Conservation (phyloP, 1,284 basidiomycete species). For the Phellinidium pouzarii region DNA sequence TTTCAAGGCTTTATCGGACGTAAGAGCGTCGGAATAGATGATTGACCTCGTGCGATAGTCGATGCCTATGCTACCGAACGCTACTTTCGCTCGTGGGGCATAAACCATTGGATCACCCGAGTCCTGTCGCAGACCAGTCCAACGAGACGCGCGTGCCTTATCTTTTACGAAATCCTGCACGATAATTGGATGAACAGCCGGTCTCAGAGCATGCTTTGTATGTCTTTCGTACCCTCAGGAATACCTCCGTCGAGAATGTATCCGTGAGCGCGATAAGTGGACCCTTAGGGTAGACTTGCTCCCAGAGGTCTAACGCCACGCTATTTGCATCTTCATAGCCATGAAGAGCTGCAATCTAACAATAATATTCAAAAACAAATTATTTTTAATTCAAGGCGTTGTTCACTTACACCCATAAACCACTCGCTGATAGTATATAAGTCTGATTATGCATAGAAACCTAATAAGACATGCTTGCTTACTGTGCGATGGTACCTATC, state of each 20-base stretch:
- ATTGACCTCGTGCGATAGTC: constrained; percentile 63
- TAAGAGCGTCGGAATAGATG: constrained; percentile 79
- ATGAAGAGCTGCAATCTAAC: constrained; percentile 68
- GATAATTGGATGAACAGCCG: background rate
- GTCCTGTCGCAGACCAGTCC: constrained; percentile 87
- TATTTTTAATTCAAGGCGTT: background rate
- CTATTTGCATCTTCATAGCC: constrained; percentile 77
- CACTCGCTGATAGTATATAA: constrained; percentile 58
- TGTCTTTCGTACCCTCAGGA: constrained; percentile 57
- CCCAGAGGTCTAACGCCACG: constrained; percentile 78
- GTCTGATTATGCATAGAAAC: constrained; percentile 8
- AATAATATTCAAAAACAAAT: background rate
- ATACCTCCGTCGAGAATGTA: constrained; percentile 82
- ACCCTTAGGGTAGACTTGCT: constrained; percentile 59
- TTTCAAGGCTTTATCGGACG: constrained; percentile 62
- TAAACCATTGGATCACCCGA: constrained; percentile 82
- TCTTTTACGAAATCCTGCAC: constrained; percentile 55
- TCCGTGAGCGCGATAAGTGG: constrained; percentile 79
- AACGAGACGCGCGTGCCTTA: constrained; percentile 55
- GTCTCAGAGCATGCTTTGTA: background rate
- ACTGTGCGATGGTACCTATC: constrained; percentile 88
- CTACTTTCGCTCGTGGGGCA: constrained; percentile 61
- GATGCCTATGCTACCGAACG: constrained; percentile 63
- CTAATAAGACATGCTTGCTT: constrained; percentile 27
- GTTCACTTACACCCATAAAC: constrained; percentile 79